Base-by-base conservation (phyloP, 441 rosid genomes). In the Pelargonium fulgidum region DNA sequence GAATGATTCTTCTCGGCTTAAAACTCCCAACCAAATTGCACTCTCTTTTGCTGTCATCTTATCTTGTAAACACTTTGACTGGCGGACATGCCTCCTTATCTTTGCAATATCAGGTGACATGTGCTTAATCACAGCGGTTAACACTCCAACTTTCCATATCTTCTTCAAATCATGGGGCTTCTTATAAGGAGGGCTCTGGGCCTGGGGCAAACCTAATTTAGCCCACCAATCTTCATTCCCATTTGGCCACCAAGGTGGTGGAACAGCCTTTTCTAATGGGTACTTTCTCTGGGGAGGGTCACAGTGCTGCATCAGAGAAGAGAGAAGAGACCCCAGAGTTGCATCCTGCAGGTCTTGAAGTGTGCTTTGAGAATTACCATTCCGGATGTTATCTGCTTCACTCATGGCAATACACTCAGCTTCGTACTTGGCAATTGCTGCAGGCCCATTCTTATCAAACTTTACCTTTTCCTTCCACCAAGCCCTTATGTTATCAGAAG, bases 391-490 rank as follows among this genome's bases (percentile, higher is more conserved):
- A 11, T 94, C 92, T 0, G 92, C 82, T 69, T 80, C 88, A 29
- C 73, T 81, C 76, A 83, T 81, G 17, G 93, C 92, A 67, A 87
- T 70, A 65, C 89, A 89, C 73, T 90, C 97, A 17, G 90, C 94
- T 76, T 90, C 96, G 68, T 90, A 85, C 73, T 92, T 92, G 16
- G 85, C 82, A 66, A 92, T 90, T 12, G 99, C 99, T 1, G 97
- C 99, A 0, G 98, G 99, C 2, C 98, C 98, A 73, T 94, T 94
- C 85, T 84, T 94, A 74, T 94, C 99, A 64, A 94, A 94, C 86
- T 89, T 92, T 62, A 94, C 99, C 85, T 92, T 92, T 81, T 94
- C 99, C 70, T 94, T 94, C 99, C 99, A 94, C 99, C 99, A 94
- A 76, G 98, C 97, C 84, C 99, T 82, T 64, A 92, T 82, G 62